Conservation (phyloP, 805 yeast species). For the Starmerella asiatica region DNA sequence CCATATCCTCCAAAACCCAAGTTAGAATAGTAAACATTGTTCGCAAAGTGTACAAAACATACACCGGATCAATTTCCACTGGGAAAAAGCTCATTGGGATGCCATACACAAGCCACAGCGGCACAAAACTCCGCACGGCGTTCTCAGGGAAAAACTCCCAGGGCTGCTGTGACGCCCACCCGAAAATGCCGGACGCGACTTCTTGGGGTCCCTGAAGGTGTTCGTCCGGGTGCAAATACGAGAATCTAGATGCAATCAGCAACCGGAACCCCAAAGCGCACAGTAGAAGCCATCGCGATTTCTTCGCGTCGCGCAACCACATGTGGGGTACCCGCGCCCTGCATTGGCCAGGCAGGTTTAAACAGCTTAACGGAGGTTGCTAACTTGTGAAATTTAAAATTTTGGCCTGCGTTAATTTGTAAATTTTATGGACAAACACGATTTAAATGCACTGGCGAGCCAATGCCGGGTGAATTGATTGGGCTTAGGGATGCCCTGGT, state of each 20-base stretch:
- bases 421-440: no score
- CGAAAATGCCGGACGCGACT: conserved; percentile 34
- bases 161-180: conserved; percentile 41
- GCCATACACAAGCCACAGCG: conserved; percentile 54
- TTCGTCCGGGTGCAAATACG: conserved; percentile 96
- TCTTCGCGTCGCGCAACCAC: conserved; percentile 2
- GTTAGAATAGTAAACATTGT: conserved; percentile 33
- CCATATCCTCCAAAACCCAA: conserved; percentile 30
- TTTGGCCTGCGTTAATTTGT: no score
- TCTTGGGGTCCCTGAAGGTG: conserved; percentile 86
- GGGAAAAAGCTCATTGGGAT: conserved; percentile 40
- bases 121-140: conserved; percentile 61
- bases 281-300: conserved; percentile 39
- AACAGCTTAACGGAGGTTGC: no score
- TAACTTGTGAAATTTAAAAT: no score
- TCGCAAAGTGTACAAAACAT: conserved; percentile 42
- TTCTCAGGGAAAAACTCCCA: conserved; percentile 62
- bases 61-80: conserved; percentile 32
- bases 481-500: no score
- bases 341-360: no score
- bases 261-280: conserved; percentile 37
- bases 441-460: no score
- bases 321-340: background rate
- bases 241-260: conserved; percentile 48
- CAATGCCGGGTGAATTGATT: no score